Evolutionary conservation across 2,329 filamentous ascomycete species (phyloP).

Genomic region (Teratosphaeria zuluensis): DNA sequence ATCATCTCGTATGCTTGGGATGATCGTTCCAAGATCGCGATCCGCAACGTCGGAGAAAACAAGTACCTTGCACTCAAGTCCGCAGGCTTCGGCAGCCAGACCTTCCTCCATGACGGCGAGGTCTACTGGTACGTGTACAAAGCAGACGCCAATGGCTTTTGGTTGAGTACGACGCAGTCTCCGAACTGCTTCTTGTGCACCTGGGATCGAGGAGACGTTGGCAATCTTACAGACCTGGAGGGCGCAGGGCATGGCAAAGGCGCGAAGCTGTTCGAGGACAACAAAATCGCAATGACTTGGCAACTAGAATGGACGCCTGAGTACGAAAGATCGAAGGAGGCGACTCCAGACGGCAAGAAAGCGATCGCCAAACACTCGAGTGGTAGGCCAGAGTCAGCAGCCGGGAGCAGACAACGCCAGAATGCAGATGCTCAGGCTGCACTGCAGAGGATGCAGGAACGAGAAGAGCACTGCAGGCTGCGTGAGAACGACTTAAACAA

Average conservation of each 20-base stretch:
- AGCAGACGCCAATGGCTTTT: slow-evolving; percentile 3
- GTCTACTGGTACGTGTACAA: slow-evolving; percentile 7
- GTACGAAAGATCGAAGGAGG: slow-evolving; percentile 3
- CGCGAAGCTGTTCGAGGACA: slow-evolving; percentile 1
- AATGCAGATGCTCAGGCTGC: slow-evolving; percentile 1
- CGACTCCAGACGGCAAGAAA: slow-evolving; percentile 1
- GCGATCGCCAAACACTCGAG: slow-evolving; percentile 2
- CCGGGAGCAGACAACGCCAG: background rate
- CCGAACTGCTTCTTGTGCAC: slow-evolving; percentile 6
- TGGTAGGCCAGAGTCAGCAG: background rate
- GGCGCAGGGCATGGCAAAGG: slow-evolving; percentile 2
- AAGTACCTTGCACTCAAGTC: slow-evolving; percentile 3
- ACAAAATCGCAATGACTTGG: slow-evolving; percentile 5
- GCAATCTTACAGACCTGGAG: slow-evolving; percentile 4
- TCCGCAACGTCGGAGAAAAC: slow-evolving; percentile 1
- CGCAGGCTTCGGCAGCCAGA: slow-evolving; percentile 1
- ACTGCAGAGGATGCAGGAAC: background rate
- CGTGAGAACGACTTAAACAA: background rate
- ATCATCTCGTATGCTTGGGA: slow-evolving; percentile 6
- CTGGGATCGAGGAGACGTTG: slow-evolving; percentile 1
- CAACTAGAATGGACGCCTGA: slow-evolving; percentile 7
- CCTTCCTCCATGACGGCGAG: slow-evolving; percentile 1
- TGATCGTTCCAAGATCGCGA: slow-evolving; percentile 3
- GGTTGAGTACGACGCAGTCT: slow-evolving; percentile 6
- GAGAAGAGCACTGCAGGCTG: background rate